phyloP scores from a whole-genome alignment of 179 eudicot species.

The Silene coronaria region DNA sequence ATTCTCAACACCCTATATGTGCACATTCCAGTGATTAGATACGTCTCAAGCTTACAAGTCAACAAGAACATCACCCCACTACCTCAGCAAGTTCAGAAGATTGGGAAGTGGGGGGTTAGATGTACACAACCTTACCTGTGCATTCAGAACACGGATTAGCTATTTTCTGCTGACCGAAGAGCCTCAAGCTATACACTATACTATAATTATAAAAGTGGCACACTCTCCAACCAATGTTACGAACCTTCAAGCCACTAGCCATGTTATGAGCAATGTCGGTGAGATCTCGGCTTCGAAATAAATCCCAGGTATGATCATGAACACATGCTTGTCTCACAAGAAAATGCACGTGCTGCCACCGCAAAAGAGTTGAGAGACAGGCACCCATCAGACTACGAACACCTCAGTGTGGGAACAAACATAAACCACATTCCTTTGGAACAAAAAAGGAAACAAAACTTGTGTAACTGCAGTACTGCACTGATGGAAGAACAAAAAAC shows the following conservation, averaged over 20 bases:
- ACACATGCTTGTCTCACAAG: conserved; percentile 88
- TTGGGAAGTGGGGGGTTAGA: neutral
- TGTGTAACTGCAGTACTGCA: neutral
- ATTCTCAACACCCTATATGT: conserved; percentile 74
- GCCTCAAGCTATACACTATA: neutral
- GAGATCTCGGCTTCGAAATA: conserved; percentile 75
- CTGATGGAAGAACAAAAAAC: neutral
- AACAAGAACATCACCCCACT: neutral
- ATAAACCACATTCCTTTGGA: neutral
- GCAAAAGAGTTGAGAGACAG: conserved; percentile 18
- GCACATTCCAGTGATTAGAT: conserved; percentile 11
- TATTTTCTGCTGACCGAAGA: neutral
- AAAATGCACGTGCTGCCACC: conserved; percentile 77
- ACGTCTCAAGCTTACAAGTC: conserved; percentile 12
- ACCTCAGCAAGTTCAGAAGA: neutral
- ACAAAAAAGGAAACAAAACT: neutral
- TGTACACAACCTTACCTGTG: neutral
- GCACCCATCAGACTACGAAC: conserved; percentile 15
- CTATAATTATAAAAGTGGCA: neutral
- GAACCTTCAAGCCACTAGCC: conserved; percentile 93
- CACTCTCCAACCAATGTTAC: conserved; percentile 4
- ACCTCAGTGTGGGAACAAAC: neutral
- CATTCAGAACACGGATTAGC: neutral
- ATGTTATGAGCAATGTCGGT: conserved; percentile 75
- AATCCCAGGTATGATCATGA: conserved; percentile 80